Percentiles rank a stretch among this genome's conserved stretches.
Conservation (phyloP, 805 yeast genomes). For the Kuraishia ogatae region DNA sequence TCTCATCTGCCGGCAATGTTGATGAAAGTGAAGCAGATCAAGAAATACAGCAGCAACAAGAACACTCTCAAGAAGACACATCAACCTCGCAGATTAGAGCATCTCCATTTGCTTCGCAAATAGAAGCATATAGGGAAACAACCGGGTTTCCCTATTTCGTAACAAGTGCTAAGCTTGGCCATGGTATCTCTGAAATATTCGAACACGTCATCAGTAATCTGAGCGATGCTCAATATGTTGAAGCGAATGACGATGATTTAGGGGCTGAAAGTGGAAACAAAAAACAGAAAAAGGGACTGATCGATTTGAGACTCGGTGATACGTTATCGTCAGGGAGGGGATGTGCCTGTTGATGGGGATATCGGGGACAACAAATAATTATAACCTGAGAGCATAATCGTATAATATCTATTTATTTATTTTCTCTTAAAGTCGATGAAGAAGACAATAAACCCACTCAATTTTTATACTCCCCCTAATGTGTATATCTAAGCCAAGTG, state of each 20-base stretch:
- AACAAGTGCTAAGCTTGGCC: slow-evolving; percentile 69
- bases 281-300: background rate
- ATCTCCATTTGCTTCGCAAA: slow-evolving; percentile 13
- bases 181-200: slow-evolving; percentile 44
- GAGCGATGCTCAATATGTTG: slow-evolving; percentile 17
- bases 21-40: background rate
- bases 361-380: too few relatives aligned
- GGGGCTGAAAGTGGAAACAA: background rate
- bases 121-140: slow-evolving; percentile 14
- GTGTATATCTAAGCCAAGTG: background rate
- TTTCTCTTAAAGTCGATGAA: background rate
- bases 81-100: slow-evolving; percentile 1
- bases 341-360: background rate
- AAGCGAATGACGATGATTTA: slow-evolving; percentile 10
- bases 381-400: background rate
- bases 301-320: background rate
- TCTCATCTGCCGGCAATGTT: too few relatives aligned
- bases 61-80: background rate
- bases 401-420: background rate
- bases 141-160: slow-evolving; percentile 18
- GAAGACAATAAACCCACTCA: too few relatives aligned
- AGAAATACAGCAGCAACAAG: background rate
- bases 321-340: background rate
- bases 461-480: too few relatives aligned
- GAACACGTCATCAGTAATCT: slow-evolving; percentile 19